Conservation (phyloP, 306 rosid species). For the Malus fusca region DNA sequence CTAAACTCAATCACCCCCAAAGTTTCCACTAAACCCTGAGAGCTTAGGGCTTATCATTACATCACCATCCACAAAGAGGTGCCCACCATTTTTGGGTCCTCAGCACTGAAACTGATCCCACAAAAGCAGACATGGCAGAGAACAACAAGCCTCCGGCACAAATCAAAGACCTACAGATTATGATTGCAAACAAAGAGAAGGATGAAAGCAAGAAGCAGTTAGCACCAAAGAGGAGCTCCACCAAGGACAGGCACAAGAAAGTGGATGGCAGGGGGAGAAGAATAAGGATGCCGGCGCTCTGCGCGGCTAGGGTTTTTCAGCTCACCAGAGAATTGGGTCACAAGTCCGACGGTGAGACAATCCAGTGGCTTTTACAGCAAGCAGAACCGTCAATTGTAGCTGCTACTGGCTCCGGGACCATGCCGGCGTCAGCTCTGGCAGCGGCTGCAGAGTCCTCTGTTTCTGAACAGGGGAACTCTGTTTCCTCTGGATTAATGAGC, state of each 20-base stretch:
- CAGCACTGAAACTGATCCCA: not conserved
- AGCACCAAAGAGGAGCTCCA: constrained; percentile 38
- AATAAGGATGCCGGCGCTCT: constrained; percentile 55
- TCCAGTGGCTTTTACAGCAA: constrained; percentile 52
- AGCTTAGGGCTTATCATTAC: not conserved
- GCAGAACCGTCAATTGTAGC: constrained; percentile 49
- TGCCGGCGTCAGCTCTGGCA: constrained; percentile 34
- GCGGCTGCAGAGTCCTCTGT: constrained; percentile 29
- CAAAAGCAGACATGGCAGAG: constrained; percentile 43
- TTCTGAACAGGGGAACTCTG: constrained; percentile 37
- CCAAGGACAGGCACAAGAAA: constrained; percentile 49
- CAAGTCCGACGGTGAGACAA: constrained; percentile 45
- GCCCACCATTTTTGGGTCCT: constrained; percentile 19
- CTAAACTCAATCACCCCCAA: not conserved
- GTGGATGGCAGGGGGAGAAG: constrained; percentile 55
- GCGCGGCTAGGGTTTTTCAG: constrained; percentile 54
- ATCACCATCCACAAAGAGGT: constrained; percentile 20
- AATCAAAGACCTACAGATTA: constrained; percentile 37
- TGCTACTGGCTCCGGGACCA: constrained; percentile 45
- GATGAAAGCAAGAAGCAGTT: constrained; percentile 31
- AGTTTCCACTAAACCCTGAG: constrained; percentile 9
- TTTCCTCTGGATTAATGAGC: constrained; percentile 20
- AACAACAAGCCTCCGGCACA: constrained; percentile 24
- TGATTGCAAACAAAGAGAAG: constrained; percentile 27
- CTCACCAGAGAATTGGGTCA: constrained; percentile 45